These are phyloP conservation scores for Dispira parvispora DNA, from an alignment of 192 early-diverging fungal genomes.

Conservation along the genomic window DNA sequence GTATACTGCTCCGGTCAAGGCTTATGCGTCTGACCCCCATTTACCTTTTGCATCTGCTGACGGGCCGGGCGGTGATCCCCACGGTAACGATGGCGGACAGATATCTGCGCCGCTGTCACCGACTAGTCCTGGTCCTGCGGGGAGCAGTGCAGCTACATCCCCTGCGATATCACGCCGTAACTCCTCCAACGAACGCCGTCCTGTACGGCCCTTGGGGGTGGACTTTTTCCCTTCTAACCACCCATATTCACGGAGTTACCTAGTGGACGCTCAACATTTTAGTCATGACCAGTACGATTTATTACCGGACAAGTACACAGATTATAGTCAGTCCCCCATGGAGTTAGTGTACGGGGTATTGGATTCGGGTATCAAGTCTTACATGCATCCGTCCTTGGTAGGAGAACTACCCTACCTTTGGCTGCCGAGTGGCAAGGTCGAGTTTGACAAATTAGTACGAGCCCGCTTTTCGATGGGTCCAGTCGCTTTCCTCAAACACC, in stretches of 20 bases:
- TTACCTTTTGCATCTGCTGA: background rate
- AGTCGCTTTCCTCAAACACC: background rate
- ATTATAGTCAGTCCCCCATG: slow-evolving; percentile 57
- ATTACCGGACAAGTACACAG: slow-evolving; percentile 43
- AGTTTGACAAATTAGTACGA: slow-evolving; percentile 2
- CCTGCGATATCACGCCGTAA: background rate
- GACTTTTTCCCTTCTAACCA: slow-evolving; percentile 8
- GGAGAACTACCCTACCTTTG: slow-evolving; percentile 51
- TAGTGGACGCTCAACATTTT: background rate
- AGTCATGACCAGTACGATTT: slow-evolving; percentile 49
- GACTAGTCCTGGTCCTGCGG: background rate
- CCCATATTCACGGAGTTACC: slow-evolving; percentile 5
- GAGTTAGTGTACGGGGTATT: slow-evolving; percentile 48
- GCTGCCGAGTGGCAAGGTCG: slow-evolving; percentile 34
- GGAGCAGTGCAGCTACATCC: background rate
- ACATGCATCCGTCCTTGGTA: slow-evolving; percentile 43
- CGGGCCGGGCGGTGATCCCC: background rate
- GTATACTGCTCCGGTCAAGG: background rate
- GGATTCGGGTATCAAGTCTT: slow-evolving; percentile 49
- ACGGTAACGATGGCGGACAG: background rate
- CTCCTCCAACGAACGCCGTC: background rate
- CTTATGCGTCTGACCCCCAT: background rate
- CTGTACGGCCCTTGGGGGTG: background rate
- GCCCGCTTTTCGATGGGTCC: background rate
- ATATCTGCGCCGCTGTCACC: background rate